Percentiles rank a stretch among this genome's conserved stretches.
Conservation (phyloP, 208 protist species). For the Trypanosoma brucei region DNA sequence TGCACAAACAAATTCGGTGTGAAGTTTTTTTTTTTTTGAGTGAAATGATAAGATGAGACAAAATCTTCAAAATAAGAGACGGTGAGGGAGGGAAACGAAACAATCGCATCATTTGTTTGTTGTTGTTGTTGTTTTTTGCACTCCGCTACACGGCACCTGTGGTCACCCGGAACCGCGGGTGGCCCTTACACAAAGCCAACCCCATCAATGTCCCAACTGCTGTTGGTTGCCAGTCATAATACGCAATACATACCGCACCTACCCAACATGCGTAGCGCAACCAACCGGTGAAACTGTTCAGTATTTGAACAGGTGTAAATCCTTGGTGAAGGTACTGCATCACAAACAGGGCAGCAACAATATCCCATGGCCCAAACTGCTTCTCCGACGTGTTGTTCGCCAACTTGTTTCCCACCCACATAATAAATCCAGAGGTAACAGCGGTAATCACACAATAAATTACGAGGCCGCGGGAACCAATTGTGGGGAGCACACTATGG, state of each 20-base stretch:
- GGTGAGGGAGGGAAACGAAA: no score
- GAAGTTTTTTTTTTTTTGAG: no score
- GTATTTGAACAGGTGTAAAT: slow-evolving; percentile 57
- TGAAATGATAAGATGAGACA: no score
- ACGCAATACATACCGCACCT: slow-evolving; percentile 77
- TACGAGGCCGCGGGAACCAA: slow-evolving; percentile 61
- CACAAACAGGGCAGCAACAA: slow-evolving; percentile 75
- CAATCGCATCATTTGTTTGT: no score
- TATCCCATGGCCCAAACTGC: slow-evolving; percentile 90
- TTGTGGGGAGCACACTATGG: slow-evolving; percentile 61
- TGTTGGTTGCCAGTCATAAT: slow-evolving; percentile 90
- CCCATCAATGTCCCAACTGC: slow-evolving; percentile 66
- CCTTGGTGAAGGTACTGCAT: slow-evolving; percentile 77
- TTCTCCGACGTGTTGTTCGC: slow-evolving; percentile 49
- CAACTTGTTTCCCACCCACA: slow-evolving; percentile 63
- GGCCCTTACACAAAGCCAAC: slow-evolving; percentile 58
- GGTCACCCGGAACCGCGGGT: slow-evolving; percentile 55
- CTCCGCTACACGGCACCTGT: background rate
- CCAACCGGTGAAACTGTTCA: slow-evolving; percentile 87
- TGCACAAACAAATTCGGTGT: no score
- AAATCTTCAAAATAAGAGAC: no score
- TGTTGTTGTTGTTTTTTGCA: no score
- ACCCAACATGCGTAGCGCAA: slow-evolving; percentile 86
- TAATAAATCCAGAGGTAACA: slow-evolving; percentile 65
- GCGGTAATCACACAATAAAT: slow-evolving; percentile 60